These are phyloP conservation scores for Castanea sativa DNA, from an alignment of 306 rosid species.

Conservation along the genomic window DNA sequence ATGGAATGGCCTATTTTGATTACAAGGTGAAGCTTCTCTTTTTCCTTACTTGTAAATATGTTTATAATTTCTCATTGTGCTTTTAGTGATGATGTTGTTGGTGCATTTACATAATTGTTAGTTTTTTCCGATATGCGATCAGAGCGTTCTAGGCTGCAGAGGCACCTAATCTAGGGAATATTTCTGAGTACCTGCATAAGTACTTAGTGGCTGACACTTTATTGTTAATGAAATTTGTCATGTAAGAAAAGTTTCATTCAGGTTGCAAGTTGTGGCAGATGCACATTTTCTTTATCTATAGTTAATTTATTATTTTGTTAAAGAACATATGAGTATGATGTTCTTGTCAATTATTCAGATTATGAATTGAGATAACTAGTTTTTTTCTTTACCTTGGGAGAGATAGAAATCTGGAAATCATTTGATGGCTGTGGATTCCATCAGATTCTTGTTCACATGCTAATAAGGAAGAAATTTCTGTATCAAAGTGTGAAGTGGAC, in stretches of 20 bases:
- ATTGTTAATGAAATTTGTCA: neutral
- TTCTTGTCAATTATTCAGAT: neutral
- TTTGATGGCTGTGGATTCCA: neutral
- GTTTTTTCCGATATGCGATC: neutral
- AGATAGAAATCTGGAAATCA: neutral
- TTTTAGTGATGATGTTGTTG: neutral
- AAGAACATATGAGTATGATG: neutral
- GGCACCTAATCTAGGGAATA: neutral
- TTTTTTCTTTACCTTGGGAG: neutral
- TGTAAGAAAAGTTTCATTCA: neutral
- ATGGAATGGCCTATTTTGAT: constrained; percentile 60
- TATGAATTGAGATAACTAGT: neutral
- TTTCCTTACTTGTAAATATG: neutral
- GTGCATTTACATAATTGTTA: neutral
- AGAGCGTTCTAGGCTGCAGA: neutral
- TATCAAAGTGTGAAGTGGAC: neutral
- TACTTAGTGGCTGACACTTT: neutral
- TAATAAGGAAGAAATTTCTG: neutral
- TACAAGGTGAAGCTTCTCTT: constrained; percentile 63
- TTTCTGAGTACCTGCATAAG: neutral
- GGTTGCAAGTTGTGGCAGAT: neutral
- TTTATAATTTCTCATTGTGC: constrained; percentile 8
- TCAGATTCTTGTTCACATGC: neutral
- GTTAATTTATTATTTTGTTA: neutral
- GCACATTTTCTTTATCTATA: neutral